Percentiles rank a stretch among this genome's conserved stretches.
phyloP scores from a whole-genome alignment of 2,329 filamentous ascomycete genomes.

The Colletotrichum filicis region DNA sequence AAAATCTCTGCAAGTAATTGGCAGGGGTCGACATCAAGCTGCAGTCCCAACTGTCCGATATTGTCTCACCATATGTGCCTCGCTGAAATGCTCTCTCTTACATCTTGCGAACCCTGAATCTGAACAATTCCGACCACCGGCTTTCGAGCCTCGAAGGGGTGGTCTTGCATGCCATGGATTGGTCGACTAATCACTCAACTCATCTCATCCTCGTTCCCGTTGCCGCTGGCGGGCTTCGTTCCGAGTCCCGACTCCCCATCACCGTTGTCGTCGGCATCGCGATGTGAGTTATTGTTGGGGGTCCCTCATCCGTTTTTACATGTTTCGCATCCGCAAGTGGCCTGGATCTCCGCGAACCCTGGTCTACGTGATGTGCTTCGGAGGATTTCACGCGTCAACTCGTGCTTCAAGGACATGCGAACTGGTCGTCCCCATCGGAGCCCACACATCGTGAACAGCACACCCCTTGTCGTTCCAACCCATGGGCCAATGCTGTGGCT shows the following conservation, averaged over 20 bases:
- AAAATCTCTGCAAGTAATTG: background rate
- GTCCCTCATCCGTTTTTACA: background rate
- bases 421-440: background rate
- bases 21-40: background rate
- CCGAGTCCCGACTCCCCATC: background rate
- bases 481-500: background rate
- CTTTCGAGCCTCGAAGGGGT: background rate
- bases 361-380: background rate
- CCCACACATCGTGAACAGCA: background rate
- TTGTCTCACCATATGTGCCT: background rate
- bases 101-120: background rate
- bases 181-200: background rate
- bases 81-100: constrained; percentile 14
- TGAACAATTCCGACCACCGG: background rate
- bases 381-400: background rate
- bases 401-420: background rate
- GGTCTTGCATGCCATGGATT: constrained; percentile 2
- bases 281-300: background rate
- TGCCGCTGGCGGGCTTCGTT: background rate
- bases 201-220: constrained; percentile 2
- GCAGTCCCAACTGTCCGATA: background rate
- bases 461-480: background rate
- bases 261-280: background rate
- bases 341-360: background rate
- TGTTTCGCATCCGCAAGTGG: background rate